These are phyloP conservation scores for Bonnemaisonia californica DNA, from an alignment of 31 red algal species.

Conservation along the genomic window DNA sequence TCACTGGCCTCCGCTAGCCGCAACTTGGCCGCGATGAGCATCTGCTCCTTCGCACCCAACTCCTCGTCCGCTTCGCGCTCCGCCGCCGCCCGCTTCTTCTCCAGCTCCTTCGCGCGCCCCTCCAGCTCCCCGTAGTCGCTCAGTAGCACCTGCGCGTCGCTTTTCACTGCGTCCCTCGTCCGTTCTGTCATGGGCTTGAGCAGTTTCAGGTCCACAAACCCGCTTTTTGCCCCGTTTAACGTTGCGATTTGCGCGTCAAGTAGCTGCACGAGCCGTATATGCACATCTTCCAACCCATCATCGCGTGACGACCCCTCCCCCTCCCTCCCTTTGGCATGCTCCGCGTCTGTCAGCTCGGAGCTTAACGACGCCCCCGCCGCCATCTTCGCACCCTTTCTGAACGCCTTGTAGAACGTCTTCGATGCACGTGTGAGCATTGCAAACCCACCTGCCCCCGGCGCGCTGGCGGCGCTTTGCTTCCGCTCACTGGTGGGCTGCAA, in stretches of 20 bases:
- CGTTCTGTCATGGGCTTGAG: conserved; percentile 36
- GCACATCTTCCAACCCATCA: not conserved
- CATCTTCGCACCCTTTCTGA: conserved; percentile 16
- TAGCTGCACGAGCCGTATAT: conserved; percentile 14
- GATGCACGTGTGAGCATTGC: conserved; percentile 4
- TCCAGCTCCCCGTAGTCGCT: conserved; percentile 35
- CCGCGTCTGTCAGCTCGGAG: not conserved
- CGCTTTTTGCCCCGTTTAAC: conserved; percentile 30
- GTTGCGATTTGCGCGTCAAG: conserved; percentile 44
- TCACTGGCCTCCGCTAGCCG: conserved; percentile 38
- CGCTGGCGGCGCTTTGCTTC: too few relatives aligned
- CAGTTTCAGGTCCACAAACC: conserved; percentile 48
- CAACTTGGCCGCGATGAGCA: conserved; percentile 52
- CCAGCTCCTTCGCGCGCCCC: conserved; percentile 11
- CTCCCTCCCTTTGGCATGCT: not conserved
- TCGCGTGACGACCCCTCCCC: not conserved
- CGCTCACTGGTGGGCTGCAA: too few relatives aligned
- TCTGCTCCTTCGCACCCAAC: conserved; percentile 34
- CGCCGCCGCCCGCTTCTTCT: conserved; percentile 11
- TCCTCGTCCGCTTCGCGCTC: conserved; percentile 18
- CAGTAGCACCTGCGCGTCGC: conserved; percentile 30
- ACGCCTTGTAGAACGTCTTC: conserved; percentile 26
- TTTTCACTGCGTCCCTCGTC: conserved; percentile 35
- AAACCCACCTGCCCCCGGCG: not conserved
- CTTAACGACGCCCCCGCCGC: not conserved